Evolutionary conservation across 306 rosid genomes (phyloP), one percentile per base, ranked within the genome.

Genomic region (Dalbergia oliveri): DNA sequence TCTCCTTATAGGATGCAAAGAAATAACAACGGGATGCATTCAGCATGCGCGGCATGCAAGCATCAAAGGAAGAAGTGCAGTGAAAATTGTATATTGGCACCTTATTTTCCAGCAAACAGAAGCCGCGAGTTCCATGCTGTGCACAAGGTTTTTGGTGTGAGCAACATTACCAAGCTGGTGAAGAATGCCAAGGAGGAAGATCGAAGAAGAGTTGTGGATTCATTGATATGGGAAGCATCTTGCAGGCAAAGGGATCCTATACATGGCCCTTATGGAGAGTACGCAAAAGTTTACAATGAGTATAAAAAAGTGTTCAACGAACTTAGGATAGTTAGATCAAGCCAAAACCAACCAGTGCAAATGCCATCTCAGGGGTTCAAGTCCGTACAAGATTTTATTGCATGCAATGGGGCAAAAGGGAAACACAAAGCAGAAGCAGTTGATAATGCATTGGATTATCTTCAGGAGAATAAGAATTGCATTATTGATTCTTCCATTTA

Each of bases 21-120:
- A 84, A 80, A 73, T 56, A 83, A 8, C 2, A 75, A 57, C 0
- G 87, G 85, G 15, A 31, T 84, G 18, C 84, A 87, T 51, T 80
- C 86, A 13, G 99, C 97, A 8, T 93, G 97, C 16, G 94, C 99
- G 14, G 93, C 97, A 35, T 94, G 97, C 85, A 93, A 93, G 68
- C 97, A 94, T 44, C 97, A 94, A 45, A 87, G 99, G 56, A 93
- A 94, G 77, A 94, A 85, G 70, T 93, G 99, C 78, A 82, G 75
- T 11, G 87, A 83, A 44, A 80, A 73, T 1, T 94, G 97, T 35
- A 35, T 70, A 11, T 70, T 94, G 77, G 97, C 94, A 0, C 91
- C 97, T 0, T 89, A 90, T 53, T 94, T 94, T 74, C 95, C 97
- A 0, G 87, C 97, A 0, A 87, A 56, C 6, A 83, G 72, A 64